Percentiles rank a stretch among this genome's conserved stretches.
phyloP scores from a whole-genome alignment of 2,329 filamentous ascomycete genomes.

The Claviceps africana region DNA sequence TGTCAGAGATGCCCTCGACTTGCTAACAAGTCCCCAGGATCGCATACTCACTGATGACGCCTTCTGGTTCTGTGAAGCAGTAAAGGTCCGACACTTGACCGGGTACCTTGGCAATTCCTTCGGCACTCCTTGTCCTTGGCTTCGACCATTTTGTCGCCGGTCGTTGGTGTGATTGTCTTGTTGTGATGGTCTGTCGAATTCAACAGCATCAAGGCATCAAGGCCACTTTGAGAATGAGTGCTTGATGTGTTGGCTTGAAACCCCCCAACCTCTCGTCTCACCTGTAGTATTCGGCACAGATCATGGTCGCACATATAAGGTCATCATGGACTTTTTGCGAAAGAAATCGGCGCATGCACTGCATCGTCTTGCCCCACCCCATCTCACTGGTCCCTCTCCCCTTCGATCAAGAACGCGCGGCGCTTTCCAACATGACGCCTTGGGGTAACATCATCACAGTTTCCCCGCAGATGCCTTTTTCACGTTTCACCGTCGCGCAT shows the following conservation, averaged over 20 bases:
- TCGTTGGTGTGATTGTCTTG: not conserved
- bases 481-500: not conserved
- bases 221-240: not conserved
- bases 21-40: not conserved
- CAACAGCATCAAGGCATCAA: not conserved
- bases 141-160: conserved; percentile 12
- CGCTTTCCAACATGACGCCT: not conserved
- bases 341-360: too few species aligned
- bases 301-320: too few species aligned
- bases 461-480: not conserved
- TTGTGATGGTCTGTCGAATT: too few species aligned
- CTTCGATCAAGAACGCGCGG: not conserved
- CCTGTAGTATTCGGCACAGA: too few species aligned
- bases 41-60: conserved; percentile 33
- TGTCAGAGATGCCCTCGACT: not conserved
- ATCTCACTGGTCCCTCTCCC: not conserved
- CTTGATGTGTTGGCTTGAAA: too few species aligned
- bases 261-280: too few species aligned
- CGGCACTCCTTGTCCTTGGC: conserved; percentile 12
- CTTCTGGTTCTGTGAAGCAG: conserved; percentile 48
- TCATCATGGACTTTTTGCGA: too few species aligned
- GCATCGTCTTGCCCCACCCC: too few species aligned
- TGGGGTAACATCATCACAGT: not conserved
- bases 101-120: conserved; percentile 23
- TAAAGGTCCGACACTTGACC: conserved; percentile 32